phyloP scores from a whole-genome alignment of 192 early-diverging fungal species.

The Coemansia sp. region DNA sequence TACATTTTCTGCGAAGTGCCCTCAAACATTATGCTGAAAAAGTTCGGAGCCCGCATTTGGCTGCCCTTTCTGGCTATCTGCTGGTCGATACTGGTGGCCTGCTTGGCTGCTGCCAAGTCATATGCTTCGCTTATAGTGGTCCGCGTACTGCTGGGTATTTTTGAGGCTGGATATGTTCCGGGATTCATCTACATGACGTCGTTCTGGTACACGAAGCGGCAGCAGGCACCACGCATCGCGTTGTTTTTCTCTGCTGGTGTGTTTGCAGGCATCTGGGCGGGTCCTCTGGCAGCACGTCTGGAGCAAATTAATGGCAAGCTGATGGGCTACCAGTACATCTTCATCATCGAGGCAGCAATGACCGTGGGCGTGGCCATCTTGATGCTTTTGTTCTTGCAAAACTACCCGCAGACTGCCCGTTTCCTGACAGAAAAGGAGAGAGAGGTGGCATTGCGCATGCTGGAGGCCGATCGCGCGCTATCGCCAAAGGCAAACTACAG shows the following conservation, averaged over 20 bases:
- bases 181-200: slow-evolving; percentile 61
- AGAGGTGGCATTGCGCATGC: slow-evolving; percentile 40
- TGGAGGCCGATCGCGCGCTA: slow-evolving; percentile 33
- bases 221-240: slow-evolving; percentile 47
- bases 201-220: slow-evolving; percentile 55
- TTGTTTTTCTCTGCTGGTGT: slow-evolving; percentile 52
- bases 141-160: slow-evolving; percentile 44
- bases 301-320: slow-evolving; percentile 29
- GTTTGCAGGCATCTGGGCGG: slow-evolving; percentile 54
- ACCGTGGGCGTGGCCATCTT: slow-evolving; percentile 49
- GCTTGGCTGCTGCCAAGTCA: slow-evolving; percentile 61
- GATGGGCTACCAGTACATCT: slow-evolving; percentile 51
- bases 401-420: slow-evolving; percentile 55
- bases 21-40: slow-evolving; percentile 57
- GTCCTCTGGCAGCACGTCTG: slow-evolving; percentile 42
- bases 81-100: slow-evolving; percentile 50
- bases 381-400: slow-evolving; percentile 52
- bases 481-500: slow-evolving; percentile 20
- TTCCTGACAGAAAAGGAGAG: slow-evolving; percentile 60
- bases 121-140: slow-evolving; percentile 53
- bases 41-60: slow-evolving; percentile 39
- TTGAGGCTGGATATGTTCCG: slow-evolving; percentile 70
- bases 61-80: slow-evolving; percentile 43
- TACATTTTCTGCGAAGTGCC: slow-evolving; percentile 68
- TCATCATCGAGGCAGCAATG: slow-evolving; percentile 59